Evolutionary conservation across 305 asterid genomes (phyloP), one percentile per base, ranked within the genome.

Genomic region (Solanum hybrid): DNA sequence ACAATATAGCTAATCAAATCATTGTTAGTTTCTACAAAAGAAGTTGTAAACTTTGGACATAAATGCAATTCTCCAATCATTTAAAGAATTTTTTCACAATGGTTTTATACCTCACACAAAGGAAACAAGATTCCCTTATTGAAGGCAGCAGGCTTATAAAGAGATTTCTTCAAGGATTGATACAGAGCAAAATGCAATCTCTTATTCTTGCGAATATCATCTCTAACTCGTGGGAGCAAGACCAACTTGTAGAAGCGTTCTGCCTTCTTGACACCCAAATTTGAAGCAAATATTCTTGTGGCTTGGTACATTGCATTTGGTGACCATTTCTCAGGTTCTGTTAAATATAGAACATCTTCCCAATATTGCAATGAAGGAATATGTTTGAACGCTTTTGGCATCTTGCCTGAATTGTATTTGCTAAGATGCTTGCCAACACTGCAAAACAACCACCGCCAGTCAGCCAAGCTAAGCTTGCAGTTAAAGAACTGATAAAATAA

Each of bases 301-400:
- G 99, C 99, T 94, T 97, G 99, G 92, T 90, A 97, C 97, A 97
- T 94, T n/a, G 98, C 99, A 93, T 96, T 95, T 83, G 98, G 96
- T 22, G 99, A 96, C 99, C 99, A 97, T 83, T 95, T 96, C 89
- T 96, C 98, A 33, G 98, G 99, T 90, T 96, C 99, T 15, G 99
- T 96, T 92, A 97, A 88, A 92, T 95, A 91, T 57, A 97, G 92
- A 41, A 96, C 97, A 93, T 96, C 99, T 93, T 96, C 99, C 99
- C 98, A 97, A 51, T 88, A 92, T 88, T 95, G 96, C 87, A 95
- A 37, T 57, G 99, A 93, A 91, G 99, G 94, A 92, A 97, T 90
- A 90, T 93, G 98, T 92, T 95, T 97, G 88, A 97, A 96, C 76
- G 98, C 99, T 95, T 97, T 97, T 9, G 99, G 98, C 89, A 97